Base-by-base conservation (phyloP, 1,284 basidiomycete genomes). In the Pseudozyma sp. region DNA sequence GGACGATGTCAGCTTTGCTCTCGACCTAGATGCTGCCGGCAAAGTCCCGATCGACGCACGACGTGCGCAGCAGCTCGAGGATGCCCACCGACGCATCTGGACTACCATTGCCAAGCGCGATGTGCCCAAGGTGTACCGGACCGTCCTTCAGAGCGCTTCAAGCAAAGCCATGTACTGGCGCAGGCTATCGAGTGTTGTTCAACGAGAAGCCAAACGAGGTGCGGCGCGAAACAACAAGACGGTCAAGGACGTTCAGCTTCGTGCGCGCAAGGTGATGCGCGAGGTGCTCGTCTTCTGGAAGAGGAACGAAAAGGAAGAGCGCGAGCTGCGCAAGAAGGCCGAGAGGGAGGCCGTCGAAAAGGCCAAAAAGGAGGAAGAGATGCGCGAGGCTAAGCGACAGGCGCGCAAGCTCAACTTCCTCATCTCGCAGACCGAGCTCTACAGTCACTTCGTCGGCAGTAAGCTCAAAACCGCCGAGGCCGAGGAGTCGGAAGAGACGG, bases 381-480 rank as follows among this genome's bases (percentile, higher is more conserved):
- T 92, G 84, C 90, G 97, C 52, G 97, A 99, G 86, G 92, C 93
- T 31, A 93, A 96, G 64, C 88, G 97, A 53, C 94, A 97, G 86
- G 93, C 95, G 4, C 90, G 97, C 77, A 99, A 99, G 86, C 90
- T 99, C 61, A 97, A 99, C 86, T 99, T 99, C 87, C 88, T 99
- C 85, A 96, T 99, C 86, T 98, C 94, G 67, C 97, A 99, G 86
- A 99, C 97, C 11, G 97, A 99, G 85, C 89, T 99, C 11, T 99
- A 99, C 86, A 97, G 94, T 77, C 97, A 99, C 87, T 99, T 99
- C 88, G 94, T 99, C 65, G 96, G 97, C 42, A 97, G 91, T 86
- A 99, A 99, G 87, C 89, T 99, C 79, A 97, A 97, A 87, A 98
- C 96, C 46, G 89, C 90, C 61, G 95, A 97, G 83, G 90, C 95